phyloP scores from a whole-genome alignment of 1,284 basidiomycete species.

The Polyporus tsugae region DNA sequence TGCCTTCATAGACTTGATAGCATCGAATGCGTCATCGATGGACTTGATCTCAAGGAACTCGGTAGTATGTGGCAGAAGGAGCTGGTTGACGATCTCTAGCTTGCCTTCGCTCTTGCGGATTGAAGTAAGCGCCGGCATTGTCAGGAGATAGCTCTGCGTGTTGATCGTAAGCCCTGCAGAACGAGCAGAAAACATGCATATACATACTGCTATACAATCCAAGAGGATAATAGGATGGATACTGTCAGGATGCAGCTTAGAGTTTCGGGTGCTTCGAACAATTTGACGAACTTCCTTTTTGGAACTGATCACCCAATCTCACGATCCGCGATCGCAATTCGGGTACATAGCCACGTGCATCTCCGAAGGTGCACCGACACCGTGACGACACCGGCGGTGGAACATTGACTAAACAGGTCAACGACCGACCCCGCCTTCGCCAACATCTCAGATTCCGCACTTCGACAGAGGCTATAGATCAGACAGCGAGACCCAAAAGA shows the following conservation, averaged over 20 bases:
- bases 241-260: neutral
- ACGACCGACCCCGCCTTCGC: no score
- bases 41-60: conserved; percentile 77
- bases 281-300: conserved; percentile 24
- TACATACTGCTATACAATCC: neutral
- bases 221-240: neutral
- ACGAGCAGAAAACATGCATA: neutral
- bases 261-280: conserved; percentile 5
- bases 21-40: conserved; percentile 86
- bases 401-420: no score
- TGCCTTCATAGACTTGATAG: conserved; percentile 93
- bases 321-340: conserved; percentile 23
- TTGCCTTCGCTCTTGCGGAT: conserved; percentile 71
- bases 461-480: neutral
- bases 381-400: neutral
- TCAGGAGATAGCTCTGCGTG: neutral
- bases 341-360: conserved; percentile 23
- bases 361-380: neutral
- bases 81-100: conserved; percentile 88
- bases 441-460: neutral
- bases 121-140: conserved; percentile 55
- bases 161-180: neutral
- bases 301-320: conserved; percentile 27
- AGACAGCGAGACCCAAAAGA: neutral
- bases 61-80: conserved; percentile 83